A percentile compares a stretch with the other conserved stretches of the same genome.
These are phyloP conservation scores for Fraxinus xanthoxyloides DNA, from an alignment of 305 asterid genomes.

Conservation along the genomic window DNA sequence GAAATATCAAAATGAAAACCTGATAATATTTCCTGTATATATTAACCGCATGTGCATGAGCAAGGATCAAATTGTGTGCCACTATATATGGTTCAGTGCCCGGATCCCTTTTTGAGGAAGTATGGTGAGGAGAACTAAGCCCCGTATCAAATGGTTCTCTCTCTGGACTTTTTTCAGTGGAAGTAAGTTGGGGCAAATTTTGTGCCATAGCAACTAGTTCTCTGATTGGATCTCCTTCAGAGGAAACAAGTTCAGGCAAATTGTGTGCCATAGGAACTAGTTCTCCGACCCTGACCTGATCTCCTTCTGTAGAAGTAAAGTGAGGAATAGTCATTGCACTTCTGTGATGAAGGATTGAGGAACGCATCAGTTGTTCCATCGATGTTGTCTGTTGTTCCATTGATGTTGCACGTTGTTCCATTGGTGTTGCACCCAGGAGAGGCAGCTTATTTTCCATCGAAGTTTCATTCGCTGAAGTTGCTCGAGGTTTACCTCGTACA, in stretches of 20 bases:
- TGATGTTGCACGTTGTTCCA: no score
- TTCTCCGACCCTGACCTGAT: background rate
- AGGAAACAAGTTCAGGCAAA: background rate
- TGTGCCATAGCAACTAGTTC: background rate
- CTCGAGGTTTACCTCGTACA: background rate
- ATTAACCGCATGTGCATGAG: constrained; percentile 1
- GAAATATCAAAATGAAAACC: background rate
- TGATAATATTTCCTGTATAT: background rate
- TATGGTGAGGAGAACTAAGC: no score
- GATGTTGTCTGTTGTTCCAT: background rate
- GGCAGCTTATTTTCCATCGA: no score
- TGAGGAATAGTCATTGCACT: background rate
- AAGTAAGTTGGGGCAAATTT: background rate
- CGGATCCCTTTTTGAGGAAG: background rate
- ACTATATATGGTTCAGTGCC: background rate
- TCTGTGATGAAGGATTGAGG: background rate
- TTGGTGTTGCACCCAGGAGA: no score
- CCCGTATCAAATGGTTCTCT: background rate
- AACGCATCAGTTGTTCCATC: background rate
- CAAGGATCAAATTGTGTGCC: constrained; percentile 7
- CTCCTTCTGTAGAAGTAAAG: background rate
- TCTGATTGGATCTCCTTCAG: background rate
- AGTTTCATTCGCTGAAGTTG: background rate
- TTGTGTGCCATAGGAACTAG: background rate
- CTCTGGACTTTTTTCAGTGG: background rate